phyloP scores from a whole-genome alignment of 106 monocot genomes.

The Cymbidium sinense region DNA sequence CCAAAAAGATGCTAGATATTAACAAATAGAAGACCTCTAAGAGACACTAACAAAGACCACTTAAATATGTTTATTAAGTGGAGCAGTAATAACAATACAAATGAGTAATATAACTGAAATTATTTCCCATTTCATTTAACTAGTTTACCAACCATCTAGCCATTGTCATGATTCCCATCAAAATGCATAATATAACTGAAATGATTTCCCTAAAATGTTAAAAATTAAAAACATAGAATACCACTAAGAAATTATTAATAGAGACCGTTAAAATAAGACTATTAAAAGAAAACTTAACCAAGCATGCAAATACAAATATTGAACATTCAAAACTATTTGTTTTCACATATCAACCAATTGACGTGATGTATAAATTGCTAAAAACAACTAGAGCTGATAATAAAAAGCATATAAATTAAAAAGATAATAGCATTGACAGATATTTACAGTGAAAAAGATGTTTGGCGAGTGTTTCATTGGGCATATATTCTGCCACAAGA shows the following conservation, averaged over 20 bases:
- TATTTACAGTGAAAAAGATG: conserved; percentile 96
- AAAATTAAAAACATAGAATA: not conserved
- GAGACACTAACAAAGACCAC: not conserved
- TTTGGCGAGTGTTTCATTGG: conserved; percentile 95
- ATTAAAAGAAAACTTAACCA: not conserved
- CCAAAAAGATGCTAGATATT: not conserved
- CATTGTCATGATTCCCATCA: not conserved
- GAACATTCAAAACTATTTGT: not conserved
- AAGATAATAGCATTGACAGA: not conserved
- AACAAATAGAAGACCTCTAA: not conserved
- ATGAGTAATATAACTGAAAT: not conserved
- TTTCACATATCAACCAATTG: not conserved
- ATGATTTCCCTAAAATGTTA: not conserved
- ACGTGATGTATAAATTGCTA: not conserved
- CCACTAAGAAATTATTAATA: not conserved
- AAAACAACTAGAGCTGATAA: not conserved
- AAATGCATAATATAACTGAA: not conserved
- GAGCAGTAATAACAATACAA: not conserved
- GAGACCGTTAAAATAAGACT: not conserved
- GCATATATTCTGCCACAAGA: conserved; percentile 96
- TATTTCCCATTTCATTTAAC: not conserved
- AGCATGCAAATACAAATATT: not conserved
- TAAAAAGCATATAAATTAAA: not conserved
- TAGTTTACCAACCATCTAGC: not conserved
- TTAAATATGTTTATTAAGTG: not conserved